These are phyloP conservation scores for Trichoderma endophyticum DNA, from an alignment of 2,329 filamentous ascomycete genomes.

Conservation along the genomic window DNA sequence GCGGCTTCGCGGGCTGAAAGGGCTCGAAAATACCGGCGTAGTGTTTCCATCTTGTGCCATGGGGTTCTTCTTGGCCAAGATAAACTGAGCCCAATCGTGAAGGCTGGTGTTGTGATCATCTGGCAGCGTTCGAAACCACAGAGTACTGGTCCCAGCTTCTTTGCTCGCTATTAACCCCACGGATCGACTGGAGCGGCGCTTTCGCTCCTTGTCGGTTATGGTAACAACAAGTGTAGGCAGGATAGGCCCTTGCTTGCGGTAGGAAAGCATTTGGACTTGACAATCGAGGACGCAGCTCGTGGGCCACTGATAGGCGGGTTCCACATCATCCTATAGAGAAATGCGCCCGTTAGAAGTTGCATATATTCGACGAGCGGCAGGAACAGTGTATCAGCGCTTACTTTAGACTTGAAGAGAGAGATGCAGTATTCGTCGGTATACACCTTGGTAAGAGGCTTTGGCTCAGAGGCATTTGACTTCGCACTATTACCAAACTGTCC, in stretches of 20 bases:
- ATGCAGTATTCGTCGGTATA: conserved; percentile 46
- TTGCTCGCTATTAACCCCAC: conserved; percentile 53
- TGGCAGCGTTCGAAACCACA: conserved; percentile 55
- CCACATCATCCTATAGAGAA: conserved; percentile 44
- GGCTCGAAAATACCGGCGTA: conserved; percentile 54
- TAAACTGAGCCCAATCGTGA: conserved; percentile 58
- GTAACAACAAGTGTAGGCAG: conserved; percentile 59
- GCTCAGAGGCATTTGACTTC: conserved; percentile 38
- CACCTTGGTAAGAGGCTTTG: conserved; percentile 35
- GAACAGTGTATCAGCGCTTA: conserved; percentile 27
- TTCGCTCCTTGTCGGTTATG: conserved; percentile 59
- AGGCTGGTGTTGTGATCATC: conserved; percentile 53
- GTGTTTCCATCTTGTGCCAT: conserved; percentile 51
- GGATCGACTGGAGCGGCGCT: conserved; percentile 62
- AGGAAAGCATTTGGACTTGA: conserved; percentile 55
- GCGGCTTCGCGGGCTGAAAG: conserved; percentile 44
- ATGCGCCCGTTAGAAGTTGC: conserved; percentile 7
- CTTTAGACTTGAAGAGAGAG: conserved; percentile 56
- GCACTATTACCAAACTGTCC: conserved; percentile 37
- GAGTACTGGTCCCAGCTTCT: conserved; percentile 45
- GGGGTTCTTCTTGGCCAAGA: conserved; percentile 44
- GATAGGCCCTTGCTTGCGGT: conserved; percentile 59
- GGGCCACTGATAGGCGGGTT: conserved; percentile 53
- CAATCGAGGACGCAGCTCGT: conserved; percentile 53
- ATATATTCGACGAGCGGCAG: background rate